Conservation (phyloP, 768 basidiomycete species). For the Russula compacta region DNA sequence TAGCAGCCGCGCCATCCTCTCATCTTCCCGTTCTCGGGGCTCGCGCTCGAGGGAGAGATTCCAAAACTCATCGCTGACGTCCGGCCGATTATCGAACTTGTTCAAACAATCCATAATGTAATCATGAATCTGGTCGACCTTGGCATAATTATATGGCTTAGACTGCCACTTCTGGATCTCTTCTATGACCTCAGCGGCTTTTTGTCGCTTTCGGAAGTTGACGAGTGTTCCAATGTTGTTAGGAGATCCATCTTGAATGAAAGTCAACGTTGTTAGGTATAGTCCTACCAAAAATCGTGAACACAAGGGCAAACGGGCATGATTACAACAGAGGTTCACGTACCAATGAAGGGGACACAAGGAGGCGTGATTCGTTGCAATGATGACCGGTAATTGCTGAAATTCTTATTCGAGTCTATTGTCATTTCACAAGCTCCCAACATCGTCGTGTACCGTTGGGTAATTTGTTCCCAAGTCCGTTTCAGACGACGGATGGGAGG, state of each 20-base stretch:
- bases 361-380: conserved; percentile 81
- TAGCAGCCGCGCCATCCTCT: conserved; percentile 86
- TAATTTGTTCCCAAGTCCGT: conserved; percentile 88
- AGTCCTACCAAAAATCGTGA: conserved; percentile 51
- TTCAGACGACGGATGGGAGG: conserved; percentile 89
- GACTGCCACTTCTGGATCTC: conserved; percentile 97
- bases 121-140: conserved; percentile 53
- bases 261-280: conserved; percentile 92
- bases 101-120: conserved; percentile 77
- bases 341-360: conserved; percentile 95
- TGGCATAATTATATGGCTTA: conserved; percentile 76
- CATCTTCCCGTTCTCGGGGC: conserved; percentile 91
- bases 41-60: conserved; percentile 78
- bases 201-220: conserved; percentile 94
- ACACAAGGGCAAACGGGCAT: neutral
- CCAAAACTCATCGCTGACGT: conserved; percentile 75
- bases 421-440: conserved; percentile 80
- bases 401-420: conserved; percentile 90
- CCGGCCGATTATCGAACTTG: conserved; percentile 56
- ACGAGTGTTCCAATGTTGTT: conserved; percentile 76
- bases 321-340: conserved; percentile 20
- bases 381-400: conserved; percentile 80
- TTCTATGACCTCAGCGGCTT: conserved; percentile 91
- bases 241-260: conserved; percentile 94
- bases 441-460: conserved; percentile 59